A percentile compares a stretch with the other conserved stretches of the same genome.
Evolutionary conservation across 2,329 filamentous ascomycete genomes (phyloP).

Genomic region (Hypocrella siamensis): DNA sequence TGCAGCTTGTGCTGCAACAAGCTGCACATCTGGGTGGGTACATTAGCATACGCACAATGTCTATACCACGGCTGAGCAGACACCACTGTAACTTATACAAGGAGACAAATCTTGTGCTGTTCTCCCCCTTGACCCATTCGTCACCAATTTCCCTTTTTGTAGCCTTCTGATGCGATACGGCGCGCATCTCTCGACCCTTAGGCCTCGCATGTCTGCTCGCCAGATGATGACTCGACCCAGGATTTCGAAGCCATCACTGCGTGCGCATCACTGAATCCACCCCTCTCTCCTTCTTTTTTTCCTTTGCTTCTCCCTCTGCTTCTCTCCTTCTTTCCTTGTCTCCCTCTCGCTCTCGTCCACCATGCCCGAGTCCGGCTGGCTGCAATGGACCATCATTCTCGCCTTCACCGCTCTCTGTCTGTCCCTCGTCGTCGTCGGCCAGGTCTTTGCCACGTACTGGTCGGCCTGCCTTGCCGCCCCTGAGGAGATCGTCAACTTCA

Average conservation of each 20-base stretch:
- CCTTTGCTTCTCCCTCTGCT: too few species aligned
- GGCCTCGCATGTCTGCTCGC: neutral
- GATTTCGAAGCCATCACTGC: conserved; percentile 5
- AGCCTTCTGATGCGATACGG: too few species aligned
- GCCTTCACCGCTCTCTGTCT: conserved; percentile 41
- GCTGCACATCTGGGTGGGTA: too few species aligned
- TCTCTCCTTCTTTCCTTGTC: too few species aligned
- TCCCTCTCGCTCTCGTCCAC: conserved; percentile 7
- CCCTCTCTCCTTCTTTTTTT: conserved; percentile 7
- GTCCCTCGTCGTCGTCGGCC: conserved; percentile 36
- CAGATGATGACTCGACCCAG: conserved; percentile 4
- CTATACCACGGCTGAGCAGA: too few species aligned
- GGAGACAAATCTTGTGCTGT: too few species aligned
- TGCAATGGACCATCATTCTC: conserved; percentile 42
- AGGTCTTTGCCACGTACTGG: conserved; percentile 35
- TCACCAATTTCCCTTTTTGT: too few species aligned
- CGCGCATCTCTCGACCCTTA: too few species aligned
- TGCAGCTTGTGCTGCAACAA: too few species aligned
- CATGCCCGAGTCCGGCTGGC: conserved; percentile 35
- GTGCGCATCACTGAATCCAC: conserved; percentile 8
- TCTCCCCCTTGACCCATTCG: too few species aligned
- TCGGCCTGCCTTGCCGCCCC: conserved; percentile 42
- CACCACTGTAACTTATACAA: too few species aligned
- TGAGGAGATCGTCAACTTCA: conserved; percentile 38
- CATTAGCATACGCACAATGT: conserved; percentile 4